These are phyloP conservation scores for Claviceps sorghi DNA, from an alignment of 2,329 filamentous ascomycete species.

Conservation along the genomic window DNA sequence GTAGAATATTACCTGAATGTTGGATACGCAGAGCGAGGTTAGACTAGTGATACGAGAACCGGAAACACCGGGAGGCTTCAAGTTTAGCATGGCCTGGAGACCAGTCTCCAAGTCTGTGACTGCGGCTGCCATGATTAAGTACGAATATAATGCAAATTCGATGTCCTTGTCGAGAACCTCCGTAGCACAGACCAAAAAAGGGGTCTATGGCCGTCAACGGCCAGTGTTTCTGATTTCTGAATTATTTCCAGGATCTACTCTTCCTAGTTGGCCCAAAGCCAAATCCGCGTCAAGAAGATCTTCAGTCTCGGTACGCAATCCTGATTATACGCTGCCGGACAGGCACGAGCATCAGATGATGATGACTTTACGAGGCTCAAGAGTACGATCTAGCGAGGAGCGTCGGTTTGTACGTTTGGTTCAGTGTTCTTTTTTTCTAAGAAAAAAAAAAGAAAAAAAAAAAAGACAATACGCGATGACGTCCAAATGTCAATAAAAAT, in stretches of 20 bases:
- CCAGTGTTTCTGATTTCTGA: background rate
- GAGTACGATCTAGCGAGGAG: slow-evolving; percentile 2
- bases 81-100: slow-evolving; percentile 77
- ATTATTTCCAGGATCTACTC: background rate
- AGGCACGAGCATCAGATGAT: background rate
- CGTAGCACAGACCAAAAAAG: background rate
- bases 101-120: slow-evolving; percentile 83
- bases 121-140: slow-evolving; percentile 54
- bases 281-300: background rate
- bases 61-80: slow-evolving; percentile 89
- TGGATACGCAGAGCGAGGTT: slow-evolving; percentile 74
- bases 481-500: slow-evolving; percentile 3
- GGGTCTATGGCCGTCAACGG: background rate
- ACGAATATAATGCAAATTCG: slow-evolving; percentile 6
- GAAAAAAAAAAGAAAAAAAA: background rate
- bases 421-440: background rate
- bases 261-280: background rate
- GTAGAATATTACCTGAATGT: slow-evolving; percentile 60
- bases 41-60: slow-evolving; percentile 81
- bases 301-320: background rate
- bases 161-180: slow-evolving; percentile 1
- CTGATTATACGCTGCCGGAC: background rate
- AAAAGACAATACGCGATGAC: slow-evolving; percentile 8
- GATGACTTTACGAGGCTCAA: slow-evolving; percentile 6
- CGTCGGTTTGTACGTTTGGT: slow-evolving; percentile 4